Evolutionary conservation across 306 rosid species (phyloP).

Genomic region (Acacia acuminata): DNA sequence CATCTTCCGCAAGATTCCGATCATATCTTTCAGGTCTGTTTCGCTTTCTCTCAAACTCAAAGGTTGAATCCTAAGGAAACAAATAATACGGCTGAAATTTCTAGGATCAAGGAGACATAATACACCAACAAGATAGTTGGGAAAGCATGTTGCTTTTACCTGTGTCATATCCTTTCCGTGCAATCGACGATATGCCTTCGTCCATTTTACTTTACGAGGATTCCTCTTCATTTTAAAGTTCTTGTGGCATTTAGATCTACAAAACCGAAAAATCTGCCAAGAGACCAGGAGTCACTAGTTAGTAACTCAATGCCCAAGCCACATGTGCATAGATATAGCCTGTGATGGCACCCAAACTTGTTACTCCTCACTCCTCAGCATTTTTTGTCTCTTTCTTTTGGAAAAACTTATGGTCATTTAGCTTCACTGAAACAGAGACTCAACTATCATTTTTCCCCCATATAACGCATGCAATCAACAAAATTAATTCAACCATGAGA

Average conservation of each 20-base stretch:
- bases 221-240: constrained; percentile 98
- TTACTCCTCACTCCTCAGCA: background rate
- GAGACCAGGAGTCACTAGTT: background rate
- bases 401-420: background rate
- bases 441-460: background rate
- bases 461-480: background rate
- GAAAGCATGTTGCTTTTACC: constrained; percentile 37
- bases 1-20: constrained; percentile 59
- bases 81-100: background rate
- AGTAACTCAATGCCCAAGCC: background rate
- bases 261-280: constrained; percentile 79
- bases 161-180: constrained; percentile 96
- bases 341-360: background rate
- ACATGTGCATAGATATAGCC: background rate
- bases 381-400: background rate
- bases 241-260: constrained; percentile 95
- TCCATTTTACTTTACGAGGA: constrained; percentile 94
- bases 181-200: constrained; percentile 76
- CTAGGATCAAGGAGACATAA: background rate
- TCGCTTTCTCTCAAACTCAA: constrained; percentile 93
- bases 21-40: constrained; percentile 89
- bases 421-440: background rate
- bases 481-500: background rate
- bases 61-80: constrained; percentile 68
- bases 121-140: background rate